Percentiles rank a stretch among this genome's conserved stretches.
Conservation (phyloP, 306 rosid genomes). For the Ammopiptanthus mongolicus region DNA sequence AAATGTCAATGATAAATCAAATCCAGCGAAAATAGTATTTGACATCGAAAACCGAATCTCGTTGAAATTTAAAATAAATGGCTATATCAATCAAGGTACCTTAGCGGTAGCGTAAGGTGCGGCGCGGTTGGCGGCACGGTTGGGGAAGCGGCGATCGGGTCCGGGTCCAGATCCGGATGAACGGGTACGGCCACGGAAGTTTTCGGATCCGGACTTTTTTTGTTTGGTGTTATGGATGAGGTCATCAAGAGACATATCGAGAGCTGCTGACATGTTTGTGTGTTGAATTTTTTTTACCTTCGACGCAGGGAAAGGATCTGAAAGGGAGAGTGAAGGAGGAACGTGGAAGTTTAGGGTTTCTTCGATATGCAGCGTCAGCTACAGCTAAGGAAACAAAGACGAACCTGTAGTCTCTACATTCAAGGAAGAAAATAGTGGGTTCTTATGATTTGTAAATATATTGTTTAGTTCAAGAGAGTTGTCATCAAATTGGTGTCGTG, state of each 20-base stretch:
- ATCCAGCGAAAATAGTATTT: not conserved
- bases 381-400: not conserved
- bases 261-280: constrained; percentile 56
- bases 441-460: too few species aligned
- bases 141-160: constrained; percentile 76
- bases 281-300: not conserved
- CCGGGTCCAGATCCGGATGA: constrained; percentile 64
- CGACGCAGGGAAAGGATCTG: not conserved
- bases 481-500: constrained; percentile 20
- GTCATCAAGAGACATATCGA: constrained; percentile 86
- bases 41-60: not conserved
- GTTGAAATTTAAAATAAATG: not conserved
- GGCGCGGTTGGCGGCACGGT: constrained; percentile 59
- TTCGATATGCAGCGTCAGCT: not conserved
- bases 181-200: constrained; percentile 44
- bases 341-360: constrained; percentile 18
- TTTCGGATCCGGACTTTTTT: constrained; percentile 68
- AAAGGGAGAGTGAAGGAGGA: not conserved
- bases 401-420: too few species aligned
- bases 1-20: not conserved
- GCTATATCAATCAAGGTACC: constrained; percentile 32
- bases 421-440: too few species aligned
- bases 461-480: fast-evolving
- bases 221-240: constrained; percentile 64
- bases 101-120: constrained; percentile 56